Base-by-base conservation (phyloP, 805 yeast genomes). In the Yarrowia yakushimensis region DNA sequence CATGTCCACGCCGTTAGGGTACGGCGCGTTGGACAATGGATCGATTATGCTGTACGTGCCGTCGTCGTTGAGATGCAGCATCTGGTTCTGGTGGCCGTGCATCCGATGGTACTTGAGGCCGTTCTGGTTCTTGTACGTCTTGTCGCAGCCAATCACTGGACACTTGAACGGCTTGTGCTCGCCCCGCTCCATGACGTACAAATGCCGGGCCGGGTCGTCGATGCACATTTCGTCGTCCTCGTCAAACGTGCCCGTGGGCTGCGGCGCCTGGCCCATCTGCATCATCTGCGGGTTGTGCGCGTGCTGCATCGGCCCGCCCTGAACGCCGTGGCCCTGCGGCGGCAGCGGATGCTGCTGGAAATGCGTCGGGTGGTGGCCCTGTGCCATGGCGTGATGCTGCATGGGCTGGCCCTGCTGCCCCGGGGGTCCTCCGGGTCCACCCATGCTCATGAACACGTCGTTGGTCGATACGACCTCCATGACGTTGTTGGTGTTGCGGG, bases 61-160 rank as follows among this genome's bases (percentile, higher is more conserved):
- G 72, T 93, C 98, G 12, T 91, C 88, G 72, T 93, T 93, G 68
- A 87, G 89, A 70, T 90, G 87, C 63, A 93, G 77, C 36, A 90
- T 90, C 76, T 93, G 99, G 72, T 93, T 92, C 75, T 92, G 97
- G 76, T 93, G 99, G 41, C 99, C 99, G 74, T 93, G 99, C 63
- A 88, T 78, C 67, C 97, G 82, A 76, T 94, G 99, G 75, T 94
- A 94, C 74, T 94, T 94, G 71, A 94, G 80, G 17, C 99, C 99
- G 72, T 94, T 94, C 77, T 94, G 99, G 75, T 94, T 94, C 78
- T 94, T 94, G 75, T 94, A 94, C 28, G 93, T 92, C 79, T 94
- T 94, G 69, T 92, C 97, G 76, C 99, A 94, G 8, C 99, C 99
- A 70, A 91, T 88, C 45, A 94, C 99, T 0, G 98, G 99, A 77